phyloP scores from a whole-genome alignment of 371 early-diverging fungal species.

The Smittium culicis region DNA sequence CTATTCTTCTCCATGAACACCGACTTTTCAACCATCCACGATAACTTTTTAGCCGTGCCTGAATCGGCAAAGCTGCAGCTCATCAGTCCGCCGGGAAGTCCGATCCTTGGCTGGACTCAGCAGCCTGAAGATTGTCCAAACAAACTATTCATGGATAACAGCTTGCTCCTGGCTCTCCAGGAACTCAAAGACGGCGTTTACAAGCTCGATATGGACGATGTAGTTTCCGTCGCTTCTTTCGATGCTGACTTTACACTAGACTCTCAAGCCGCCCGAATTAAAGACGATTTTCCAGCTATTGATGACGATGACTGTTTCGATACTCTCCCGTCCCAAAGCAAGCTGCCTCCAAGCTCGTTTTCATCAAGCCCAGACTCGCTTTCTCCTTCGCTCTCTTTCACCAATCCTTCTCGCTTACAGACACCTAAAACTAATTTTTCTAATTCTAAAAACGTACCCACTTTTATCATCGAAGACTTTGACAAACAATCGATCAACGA shows the following conservation, averaged over 20 bases:
- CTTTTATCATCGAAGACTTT: constrained; percentile 8
- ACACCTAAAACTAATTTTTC: no score
- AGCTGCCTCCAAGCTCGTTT: no score
- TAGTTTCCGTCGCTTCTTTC: constrained; percentile 7
- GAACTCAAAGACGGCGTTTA: constrained; percentile 26
- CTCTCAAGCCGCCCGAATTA: not conserved
- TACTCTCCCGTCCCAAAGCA: not conserved
- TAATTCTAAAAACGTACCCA: not conserved
- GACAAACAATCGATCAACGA: not conserved
- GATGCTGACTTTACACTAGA: not conserved
- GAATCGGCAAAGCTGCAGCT: constrained; percentile 53
- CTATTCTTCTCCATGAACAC: constrained; percentile 22
- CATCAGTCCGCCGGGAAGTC: constrained; percentile 73
- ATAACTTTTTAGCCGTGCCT: constrained; percentile 45
- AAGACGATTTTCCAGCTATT: not conserved
- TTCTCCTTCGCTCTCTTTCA: not conserved
- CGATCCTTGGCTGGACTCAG: constrained; percentile 64
- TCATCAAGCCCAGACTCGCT: not conserved
- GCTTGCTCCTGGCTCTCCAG: constrained; percentile 43
- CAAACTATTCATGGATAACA: constrained; percentile 45
- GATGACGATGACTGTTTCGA: not conserved
- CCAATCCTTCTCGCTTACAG: not conserved
- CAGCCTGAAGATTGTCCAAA: constrained; percentile 59
- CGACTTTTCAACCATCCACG: constrained; percentile 12
- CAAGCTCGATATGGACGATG: constrained; percentile 19